Base-by-base conservation (phyloP, 495 filamentous ascomycete species). In the Talaromyces nanjingensis region DNA sequence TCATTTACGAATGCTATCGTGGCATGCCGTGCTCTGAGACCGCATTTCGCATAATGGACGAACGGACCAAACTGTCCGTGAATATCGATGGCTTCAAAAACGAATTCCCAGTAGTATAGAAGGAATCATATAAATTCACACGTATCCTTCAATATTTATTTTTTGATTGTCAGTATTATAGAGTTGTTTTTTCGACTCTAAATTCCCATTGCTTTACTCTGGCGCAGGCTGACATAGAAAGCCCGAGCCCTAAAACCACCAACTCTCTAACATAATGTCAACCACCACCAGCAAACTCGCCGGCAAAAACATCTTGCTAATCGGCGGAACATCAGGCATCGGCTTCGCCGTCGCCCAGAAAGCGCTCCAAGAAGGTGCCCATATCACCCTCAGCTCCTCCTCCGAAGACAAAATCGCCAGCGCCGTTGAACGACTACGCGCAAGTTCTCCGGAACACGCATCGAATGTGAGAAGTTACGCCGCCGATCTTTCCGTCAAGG, bases 251-350 rank as follows among this genome's bases (percentile, higher is more conserved):
- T 12, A 18, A 49, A 49, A 2, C 45, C 7, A 20, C 45, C 5
- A 0, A 49, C 45, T 7, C 7, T 49, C n/a, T 20, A 4, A 5
- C 45, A 49, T 3, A 22, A 61, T 61, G 59, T 18, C 53, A 4
- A 24, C 34, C 9, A 20, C 9, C 18, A 18, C 39, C 3, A 61
- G 22, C 63, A 74, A 72, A 63, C 73, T 79, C 24, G 56, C 64
- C 9, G 61, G 65, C 61, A 65, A 65, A 18, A 70, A 71, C 65
- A 68, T 87, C 57, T 78, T 86, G 65, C 62, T 86, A 45, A 75
- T 87, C 60, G 85, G 85, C 29, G 85, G 81, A 9, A 80, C 74
- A 33, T 76, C 76, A 3, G 85, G 84, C 39, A 84, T 88, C 59
- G 86, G 85, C 29, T 82, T 78, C 57, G 76, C 72, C 52, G 81